Evolutionary conservation across 352 stramenopile genomes (phyloP).

Genomic region (Globisporangium camurandrum): DNA sequence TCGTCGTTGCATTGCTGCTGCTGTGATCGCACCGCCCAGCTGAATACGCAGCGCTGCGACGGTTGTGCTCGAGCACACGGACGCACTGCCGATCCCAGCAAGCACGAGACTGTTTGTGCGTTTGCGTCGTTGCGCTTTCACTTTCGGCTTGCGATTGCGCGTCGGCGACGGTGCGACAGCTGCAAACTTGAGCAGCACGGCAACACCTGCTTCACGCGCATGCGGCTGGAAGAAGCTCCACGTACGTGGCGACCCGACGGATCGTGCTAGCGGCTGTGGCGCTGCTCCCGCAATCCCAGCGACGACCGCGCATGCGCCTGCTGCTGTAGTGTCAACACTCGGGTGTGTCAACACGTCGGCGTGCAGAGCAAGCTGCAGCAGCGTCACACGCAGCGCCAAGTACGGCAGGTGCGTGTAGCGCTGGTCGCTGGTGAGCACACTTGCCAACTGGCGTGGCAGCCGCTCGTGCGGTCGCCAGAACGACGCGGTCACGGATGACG

Average conservation of each 20-base stretch:
- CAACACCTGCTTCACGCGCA: background rate
- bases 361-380: constrained; percentile 26
- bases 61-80: background rate
- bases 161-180: constrained; percentile 1
- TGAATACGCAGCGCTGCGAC: constrained; percentile 1
- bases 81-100: constrained; percentile 9
- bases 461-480: constrained; percentile 6
- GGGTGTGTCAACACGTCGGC: constrained; percentile 13
- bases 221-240: background rate
- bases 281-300: no score
- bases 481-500: background rate
- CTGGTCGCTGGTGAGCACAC: constrained; percentile 2
- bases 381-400: constrained; percentile 12
- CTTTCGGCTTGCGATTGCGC: background rate
- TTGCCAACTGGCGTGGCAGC: background rate
- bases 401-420: constrained; percentile 2
- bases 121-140: background rate
- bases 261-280: background rate
- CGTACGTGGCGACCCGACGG: background rate
- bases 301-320: no score
- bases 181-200: constrained; percentile 23
- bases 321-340: background rate
- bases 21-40: constrained; percentile 1
- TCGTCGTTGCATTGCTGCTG: background rate
- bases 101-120: background rate